A percentile compares a stretch with the other conserved stretches of the same genome.
These are phyloP conservation scores for Colletotrichum abscissum DNA, from an alignment of 2,329 filamentous ascomycete genomes.

Conservation along the genomic window DNA sequence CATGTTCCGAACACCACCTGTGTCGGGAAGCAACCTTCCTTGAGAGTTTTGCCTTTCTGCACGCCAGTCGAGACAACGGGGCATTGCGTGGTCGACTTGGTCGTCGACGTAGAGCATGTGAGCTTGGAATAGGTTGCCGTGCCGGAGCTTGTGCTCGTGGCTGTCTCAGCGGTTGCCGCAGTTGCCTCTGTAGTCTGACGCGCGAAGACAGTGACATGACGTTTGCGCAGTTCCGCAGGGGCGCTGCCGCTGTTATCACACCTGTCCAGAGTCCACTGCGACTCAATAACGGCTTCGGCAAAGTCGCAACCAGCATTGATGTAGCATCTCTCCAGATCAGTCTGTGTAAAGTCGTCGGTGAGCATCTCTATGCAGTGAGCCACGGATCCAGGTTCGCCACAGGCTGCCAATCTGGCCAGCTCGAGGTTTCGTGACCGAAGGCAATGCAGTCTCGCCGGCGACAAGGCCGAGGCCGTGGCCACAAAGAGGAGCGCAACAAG, in stretches of 20 bases:
- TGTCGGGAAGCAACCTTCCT: slow-evolving; percentile 50
- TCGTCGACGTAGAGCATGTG: slow-evolving; percentile 45
- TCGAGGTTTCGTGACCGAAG: slow-evolving; percentile 50
- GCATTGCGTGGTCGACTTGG: slow-evolving; percentile 51
- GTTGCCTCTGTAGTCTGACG: slow-evolving; percentile 37
- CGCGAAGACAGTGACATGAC: slow-evolving; percentile 18
- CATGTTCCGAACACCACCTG: slow-evolving; percentile 51
- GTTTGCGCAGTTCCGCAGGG: slow-evolving; percentile 34
- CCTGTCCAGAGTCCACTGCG: slow-evolving; percentile 43
- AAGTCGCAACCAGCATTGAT: slow-evolving; percentile 48
- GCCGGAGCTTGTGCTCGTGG: slow-evolving; percentile 15
- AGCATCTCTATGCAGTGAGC: slow-evolving; percentile 54
- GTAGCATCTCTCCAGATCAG: slow-evolving; percentile 53
- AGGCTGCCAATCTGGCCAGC: slow-evolving; percentile 54
- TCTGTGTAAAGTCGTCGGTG: slow-evolving; percentile 41
- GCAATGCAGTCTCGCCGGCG: slow-evolving; percentile 49
- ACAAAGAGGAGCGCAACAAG: slow-evolving; percentile 37
- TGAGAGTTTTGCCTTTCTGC: slow-evolving; percentile 53
- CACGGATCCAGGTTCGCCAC: slow-evolving; percentile 56
- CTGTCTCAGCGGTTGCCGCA: not conserved
- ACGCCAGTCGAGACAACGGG: slow-evolving; percentile 47
- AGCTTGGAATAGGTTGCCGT: slow-evolving; percentile 34
- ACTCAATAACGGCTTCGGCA: slow-evolving; percentile 44
- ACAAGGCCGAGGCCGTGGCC: slow-evolving; percentile 44
- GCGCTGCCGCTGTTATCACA: slow-evolving; percentile 41